Evolutionary conservation across 306 rosid species (phyloP).

Genomic region (Ormosia semicastrata): DNA sequence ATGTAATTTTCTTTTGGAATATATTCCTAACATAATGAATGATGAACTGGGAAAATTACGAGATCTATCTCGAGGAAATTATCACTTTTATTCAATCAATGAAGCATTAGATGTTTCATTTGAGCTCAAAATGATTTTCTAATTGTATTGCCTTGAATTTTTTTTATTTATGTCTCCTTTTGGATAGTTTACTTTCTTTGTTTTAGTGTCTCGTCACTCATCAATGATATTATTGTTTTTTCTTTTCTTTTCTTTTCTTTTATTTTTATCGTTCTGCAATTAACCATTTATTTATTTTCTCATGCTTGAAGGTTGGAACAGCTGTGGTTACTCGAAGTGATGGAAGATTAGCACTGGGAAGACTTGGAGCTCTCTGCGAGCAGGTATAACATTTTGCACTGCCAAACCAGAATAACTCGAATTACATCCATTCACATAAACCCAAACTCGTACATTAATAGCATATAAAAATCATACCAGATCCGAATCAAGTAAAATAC

Average conservation of each 20-base stretch:
- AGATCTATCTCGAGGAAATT: background rate
- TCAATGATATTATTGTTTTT: background rate
- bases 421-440: background rate
- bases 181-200: background rate
- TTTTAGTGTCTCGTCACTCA: background rate
- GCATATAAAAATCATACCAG: background rate
- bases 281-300: background rate
- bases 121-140: background rate
- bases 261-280: background rate
- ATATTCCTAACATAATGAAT: background rate
- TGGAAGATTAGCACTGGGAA: slow-evolving; percentile 90
- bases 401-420: background rate
- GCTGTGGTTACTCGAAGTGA: slow-evolving; percentile 94
- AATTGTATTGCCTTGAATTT: no score
- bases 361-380: slow-evolving; percentile 92
- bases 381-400: slow-evolving; percentile 45
- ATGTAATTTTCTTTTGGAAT: background rate
- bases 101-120: background rate
- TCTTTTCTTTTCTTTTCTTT: background rate
- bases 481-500: background rate
- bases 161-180: background rate
- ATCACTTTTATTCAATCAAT: background rate
- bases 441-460: background rate
- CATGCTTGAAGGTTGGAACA: slow-evolving; percentile 78
- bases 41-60: background rate